These are phyloP conservation scores for Epichloe hybrida DNA, from an alignment of 2,329 filamentous ascomycete genomes.

Conservation along the genomic window DNA sequence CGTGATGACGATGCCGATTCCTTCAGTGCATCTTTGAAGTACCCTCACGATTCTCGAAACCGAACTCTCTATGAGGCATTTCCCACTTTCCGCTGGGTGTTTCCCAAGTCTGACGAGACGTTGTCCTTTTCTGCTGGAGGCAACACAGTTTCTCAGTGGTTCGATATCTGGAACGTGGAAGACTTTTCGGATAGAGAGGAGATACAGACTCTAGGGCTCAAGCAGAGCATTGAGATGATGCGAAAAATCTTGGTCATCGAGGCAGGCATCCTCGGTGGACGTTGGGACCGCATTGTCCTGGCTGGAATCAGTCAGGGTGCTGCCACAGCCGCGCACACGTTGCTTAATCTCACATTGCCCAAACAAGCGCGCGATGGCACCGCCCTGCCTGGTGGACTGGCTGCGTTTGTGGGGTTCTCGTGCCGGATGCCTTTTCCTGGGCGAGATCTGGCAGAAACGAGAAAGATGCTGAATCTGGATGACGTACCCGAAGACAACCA, in stretches of 20 bases:
- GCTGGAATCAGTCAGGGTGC: slow-evolving; percentile 34
- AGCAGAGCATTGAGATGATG: slow-evolving; percentile 22
- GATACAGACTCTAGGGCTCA: slow-evolving; percentile 26
- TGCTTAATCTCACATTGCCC: slow-evolving; percentile 22
- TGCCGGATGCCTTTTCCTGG: slow-evolving; percentile 23
- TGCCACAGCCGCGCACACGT: slow-evolving; percentile 24
- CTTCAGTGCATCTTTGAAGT: slow-evolving; percentile 18
- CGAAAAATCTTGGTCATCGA: slow-evolving; percentile 21
- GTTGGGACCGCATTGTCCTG: slow-evolving; percentile 26
- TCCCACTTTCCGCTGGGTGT: slow-evolving; percentile 35
- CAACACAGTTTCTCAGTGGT: slow-evolving; percentile 30
- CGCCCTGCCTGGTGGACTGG: slow-evolving; percentile 7
- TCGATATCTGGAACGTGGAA: slow-evolving; percentile 32
- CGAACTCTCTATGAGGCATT: slow-evolving; percentile 25
- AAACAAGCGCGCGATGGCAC: not conserved
- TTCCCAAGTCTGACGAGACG: slow-evolving; percentile 27
- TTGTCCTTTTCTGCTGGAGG: slow-evolving; percentile 11
- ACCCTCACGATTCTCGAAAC: slow-evolving; percentile 17
- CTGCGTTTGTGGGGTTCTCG: slow-evolving; percentile 26
- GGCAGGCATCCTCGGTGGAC: slow-evolving; percentile 21
- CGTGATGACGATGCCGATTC: slow-evolving; percentile 26
- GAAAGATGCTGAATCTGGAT: slow-evolving; percentile 18
- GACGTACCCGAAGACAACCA: slow-evolving; percentile 13
- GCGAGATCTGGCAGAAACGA: slow-evolving; percentile 16
- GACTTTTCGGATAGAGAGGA: slow-evolving; percentile 28